Evolutionary conservation across 805 yeast species (phyloP).

Genomic region (Saccharomycopsis malanga): DNA sequence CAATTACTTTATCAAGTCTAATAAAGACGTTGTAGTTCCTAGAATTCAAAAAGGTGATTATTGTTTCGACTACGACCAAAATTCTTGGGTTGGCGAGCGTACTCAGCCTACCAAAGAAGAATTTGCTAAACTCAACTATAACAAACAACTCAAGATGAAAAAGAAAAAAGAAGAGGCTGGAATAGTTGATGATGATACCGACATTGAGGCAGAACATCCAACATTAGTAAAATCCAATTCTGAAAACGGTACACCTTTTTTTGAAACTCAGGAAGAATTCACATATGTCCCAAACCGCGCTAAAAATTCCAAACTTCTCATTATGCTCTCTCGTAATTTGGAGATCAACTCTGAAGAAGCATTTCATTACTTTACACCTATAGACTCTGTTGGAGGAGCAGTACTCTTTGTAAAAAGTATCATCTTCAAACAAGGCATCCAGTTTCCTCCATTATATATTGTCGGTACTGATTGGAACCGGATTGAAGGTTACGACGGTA

Average conservation of each 20-base stretch:
- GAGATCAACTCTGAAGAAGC: slow-evolving; percentile 16
- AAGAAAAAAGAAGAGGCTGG: background rate
- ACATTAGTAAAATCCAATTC: background rate
- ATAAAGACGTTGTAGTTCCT: slow-evolving; percentile 29
- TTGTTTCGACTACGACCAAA: slow-evolving; percentile 29
- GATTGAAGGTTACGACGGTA: slow-evolving; percentile 45
- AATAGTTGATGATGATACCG: background rate
- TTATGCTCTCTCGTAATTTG: slow-evolving; percentile 3
- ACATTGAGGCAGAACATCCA: background rate
- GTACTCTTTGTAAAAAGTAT: slow-evolving; percentile 38
- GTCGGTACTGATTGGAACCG: slow-evolving; percentile 41
- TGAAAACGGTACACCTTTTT: background rate
- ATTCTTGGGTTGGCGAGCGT: slow-evolving; percentile 32
- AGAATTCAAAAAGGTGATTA: slow-evolving; percentile 25
- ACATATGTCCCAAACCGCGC: slow-evolving; percentile 26
- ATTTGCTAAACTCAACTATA: slow-evolving; percentile 4
- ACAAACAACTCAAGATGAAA: slow-evolving; percentile 5
- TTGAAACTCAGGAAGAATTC: slow-evolving; percentile 17
- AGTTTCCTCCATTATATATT: slow-evolving; percentile 39
- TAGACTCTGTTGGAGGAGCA: slow-evolving; percentile 47
- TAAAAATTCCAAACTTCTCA: slow-evolving; percentile 4
- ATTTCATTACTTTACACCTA: slow-evolving; percentile 13
- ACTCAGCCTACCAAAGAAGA: slow-evolving; percentile 25
- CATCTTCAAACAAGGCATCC: slow-evolving; percentile 38
- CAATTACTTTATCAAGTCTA: slow-evolving; percentile 24